Evolutionary conservation across 768 basidiomycete genomes (phyloP).

Genomic region (Flagelloscypha sp.): DNA sequence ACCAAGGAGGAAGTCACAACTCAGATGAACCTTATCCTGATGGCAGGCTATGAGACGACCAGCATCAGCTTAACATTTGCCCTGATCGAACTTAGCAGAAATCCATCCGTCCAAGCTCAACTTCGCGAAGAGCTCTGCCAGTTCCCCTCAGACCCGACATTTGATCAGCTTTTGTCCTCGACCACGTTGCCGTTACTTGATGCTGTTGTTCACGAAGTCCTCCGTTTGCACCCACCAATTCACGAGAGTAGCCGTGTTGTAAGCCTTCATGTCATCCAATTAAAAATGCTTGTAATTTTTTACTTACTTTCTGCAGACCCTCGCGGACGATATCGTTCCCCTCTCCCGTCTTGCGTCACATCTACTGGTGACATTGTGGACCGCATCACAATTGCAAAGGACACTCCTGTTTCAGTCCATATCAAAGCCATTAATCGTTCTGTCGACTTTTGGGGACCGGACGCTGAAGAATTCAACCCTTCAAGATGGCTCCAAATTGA

Average conservation of each 20-base stretch:
- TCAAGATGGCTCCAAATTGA: constrained; percentile 49
- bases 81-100: constrained; percentile 43
- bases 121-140: constrained; percentile 41
- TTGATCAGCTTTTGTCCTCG: constrained; percentile 40
- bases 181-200: constrained; percentile 31
- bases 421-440: constrained; percentile 41
- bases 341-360: constrained; percentile 41
- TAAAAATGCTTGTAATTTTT: too few species aligned
- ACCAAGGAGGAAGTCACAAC: constrained; percentile 19
- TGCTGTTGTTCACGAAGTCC: constrained; percentile 29
- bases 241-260: constrained; percentile 23
- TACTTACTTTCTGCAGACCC: too few species aligned
- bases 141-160: constrained; percentile 40
- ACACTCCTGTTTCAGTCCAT: constrained; percentile 34
- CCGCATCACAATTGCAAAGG: constrained; percentile 39
- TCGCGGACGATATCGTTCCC: constrained; percentile 50
- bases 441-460: constrained; percentile 51
- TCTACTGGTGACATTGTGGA: constrained; percentile 29
- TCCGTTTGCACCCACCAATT: constrained; percentile 29
- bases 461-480: constrained; percentile 51
- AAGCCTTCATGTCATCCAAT: constrained; percentile 11
- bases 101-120: constrained; percentile 36
- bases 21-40: constrained; percentile 29
- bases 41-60: constrained; percentile 9
- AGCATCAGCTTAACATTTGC: constrained; percentile 32